Evolutionary conservation across 768 basidiomycete genomes (phyloP).

Genomic region (Trametes gibbosa): DNA sequence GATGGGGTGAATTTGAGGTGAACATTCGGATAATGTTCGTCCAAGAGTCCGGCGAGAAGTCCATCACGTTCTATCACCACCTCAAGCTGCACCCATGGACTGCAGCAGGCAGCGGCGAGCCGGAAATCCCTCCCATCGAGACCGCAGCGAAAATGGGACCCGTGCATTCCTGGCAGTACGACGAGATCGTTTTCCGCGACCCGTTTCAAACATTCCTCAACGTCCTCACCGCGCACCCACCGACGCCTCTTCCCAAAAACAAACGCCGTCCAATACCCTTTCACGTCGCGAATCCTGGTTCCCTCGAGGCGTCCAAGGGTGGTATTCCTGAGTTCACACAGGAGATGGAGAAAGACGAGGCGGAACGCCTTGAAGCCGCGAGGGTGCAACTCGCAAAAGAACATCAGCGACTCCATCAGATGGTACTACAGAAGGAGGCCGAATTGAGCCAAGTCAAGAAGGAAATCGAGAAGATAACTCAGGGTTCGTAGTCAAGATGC

Average conservation of each 20-base stretch:
- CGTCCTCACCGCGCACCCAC: slow-evolving; percentile 76
- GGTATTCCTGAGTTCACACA: slow-evolving; percentile 80
- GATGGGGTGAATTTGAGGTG: slow-evolving; percentile 99
- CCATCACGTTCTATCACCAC: slow-evolving; percentile 84
- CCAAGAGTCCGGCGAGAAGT: slow-evolving; percentile 87
- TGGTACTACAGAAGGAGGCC: slow-evolving; percentile 77
- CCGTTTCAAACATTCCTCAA: slow-evolving; percentile 86
- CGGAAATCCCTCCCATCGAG: slow-evolving; percentile 66
- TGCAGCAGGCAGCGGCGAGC: slow-evolving; percentile 63
- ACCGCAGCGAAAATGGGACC: slow-evolving; percentile 66
- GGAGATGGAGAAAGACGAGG: slow-evolving; percentile 87
- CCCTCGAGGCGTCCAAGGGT: slow-evolving; percentile 62
- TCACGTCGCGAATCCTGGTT: slow-evolving; percentile 51
- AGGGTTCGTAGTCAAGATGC: background rate
- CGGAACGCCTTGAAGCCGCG: slow-evolving; percentile 74
- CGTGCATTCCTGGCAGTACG: slow-evolving; percentile 98
- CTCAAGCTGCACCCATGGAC: slow-evolving; percentile 95
- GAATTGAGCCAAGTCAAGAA: slow-evolving; percentile 73
- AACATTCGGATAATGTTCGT: slow-evolving; percentile 90
- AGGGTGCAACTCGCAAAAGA: slow-evolving; percentile 67
- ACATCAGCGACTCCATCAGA: slow-evolving; percentile 68
- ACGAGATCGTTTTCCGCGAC: slow-evolving; percentile 95
- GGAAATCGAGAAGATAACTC: slow-evolving; percentile 32
- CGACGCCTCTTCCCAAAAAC: slow-evolving; percentile 71
- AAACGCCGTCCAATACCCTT: slow-evolving; percentile 68